These are phyloP conservation scores for Heliocybe sulcata DNA, from an alignment of 1,284 basidiomycete genomes.

Conservation along the genomic window DNA sequence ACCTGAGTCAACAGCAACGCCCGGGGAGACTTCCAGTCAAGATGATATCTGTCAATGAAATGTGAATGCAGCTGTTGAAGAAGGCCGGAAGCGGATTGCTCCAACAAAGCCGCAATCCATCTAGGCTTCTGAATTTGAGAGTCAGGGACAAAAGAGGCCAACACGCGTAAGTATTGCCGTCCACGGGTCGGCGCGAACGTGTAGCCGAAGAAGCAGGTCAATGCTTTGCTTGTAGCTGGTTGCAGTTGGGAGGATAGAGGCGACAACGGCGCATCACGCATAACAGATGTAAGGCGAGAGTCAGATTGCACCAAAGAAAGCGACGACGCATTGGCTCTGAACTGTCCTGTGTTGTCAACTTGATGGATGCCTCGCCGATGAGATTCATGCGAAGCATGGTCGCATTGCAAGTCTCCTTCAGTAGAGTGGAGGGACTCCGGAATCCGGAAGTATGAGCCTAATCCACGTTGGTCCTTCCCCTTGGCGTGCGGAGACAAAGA, in stretches of 20 bases:
- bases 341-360: not conserved
- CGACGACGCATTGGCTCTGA: not conserved
- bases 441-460: conserved; percentile 43
- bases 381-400: not conserved
- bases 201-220: not conserved
- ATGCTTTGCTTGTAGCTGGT: not conserved
- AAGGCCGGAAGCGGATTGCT: not conserved
- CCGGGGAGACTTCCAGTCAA: not conserved
- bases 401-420: not conserved
- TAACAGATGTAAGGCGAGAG: not conserved
- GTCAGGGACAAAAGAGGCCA: not conserved
- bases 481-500: conserved; percentile 32
- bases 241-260: not conserved
- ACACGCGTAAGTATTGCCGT: not conserved
- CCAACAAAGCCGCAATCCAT: not conserved
- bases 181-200: not conserved
- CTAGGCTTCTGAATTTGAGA: not conserved
- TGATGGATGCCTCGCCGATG: not conserved
- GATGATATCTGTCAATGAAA: not conserved
- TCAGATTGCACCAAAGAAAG: not conserved
- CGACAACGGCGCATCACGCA: not conserved
- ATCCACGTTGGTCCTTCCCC: conserved; percentile 37
- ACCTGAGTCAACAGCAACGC: not conserved
- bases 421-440: conserved; percentile 18
- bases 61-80: not conserved